A percentile compares a stretch with the other conserved stretches of the same genome.
phyloP scores from a whole-genome alignment of 805 yeast genomes.

The Candida multigemmis region DNA sequence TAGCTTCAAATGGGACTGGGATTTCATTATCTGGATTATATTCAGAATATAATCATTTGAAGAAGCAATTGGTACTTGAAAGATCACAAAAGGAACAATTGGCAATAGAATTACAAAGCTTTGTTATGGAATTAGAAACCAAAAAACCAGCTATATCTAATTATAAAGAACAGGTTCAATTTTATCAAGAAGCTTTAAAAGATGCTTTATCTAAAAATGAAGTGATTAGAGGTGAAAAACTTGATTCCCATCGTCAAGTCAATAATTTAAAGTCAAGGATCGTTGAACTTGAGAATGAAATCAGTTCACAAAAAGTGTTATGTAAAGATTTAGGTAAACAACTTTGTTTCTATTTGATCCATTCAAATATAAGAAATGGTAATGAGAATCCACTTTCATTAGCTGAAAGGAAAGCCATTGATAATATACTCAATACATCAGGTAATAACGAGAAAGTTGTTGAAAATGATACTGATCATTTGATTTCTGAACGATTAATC shows the following conservation, averaged over 20 bases:
- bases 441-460: conserved; percentile 15
- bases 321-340: conserved; percentile 74
- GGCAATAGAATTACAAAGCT: conserved; percentile 59
- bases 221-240: conserved; percentile 40
- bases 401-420: conserved; percentile 58
- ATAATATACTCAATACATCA: conserved; percentile 37
- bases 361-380: conserved; percentile 47
- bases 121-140: conserved; percentile 68
- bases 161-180: conserved; percentile 49
- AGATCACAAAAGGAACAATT: conserved; percentile 61
- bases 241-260: conserved; percentile 30
- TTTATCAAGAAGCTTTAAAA: conserved; percentile 46
- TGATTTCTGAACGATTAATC: conserved; percentile 68
- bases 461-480: conserved; percentile 59
- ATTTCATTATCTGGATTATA: conserved; percentile 60
- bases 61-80: conserved; percentile 61
- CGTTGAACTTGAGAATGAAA: conserved; percentile 38
- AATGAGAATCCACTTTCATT: conserved; percentile 53
- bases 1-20: conserved; percentile 36
- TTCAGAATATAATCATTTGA: conserved; percentile 53
- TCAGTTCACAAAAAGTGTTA: conserved; percentile 42
- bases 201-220: conserved; percentile 47
- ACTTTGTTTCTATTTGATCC: conserved; percentile 64
- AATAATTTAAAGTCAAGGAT: conserved; percentile 20
- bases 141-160: conserved; percentile 69